Base-by-base conservation (phyloP, 2,329 filamentous ascomycete genomes). In the Colletotrichum melonis region DNA sequence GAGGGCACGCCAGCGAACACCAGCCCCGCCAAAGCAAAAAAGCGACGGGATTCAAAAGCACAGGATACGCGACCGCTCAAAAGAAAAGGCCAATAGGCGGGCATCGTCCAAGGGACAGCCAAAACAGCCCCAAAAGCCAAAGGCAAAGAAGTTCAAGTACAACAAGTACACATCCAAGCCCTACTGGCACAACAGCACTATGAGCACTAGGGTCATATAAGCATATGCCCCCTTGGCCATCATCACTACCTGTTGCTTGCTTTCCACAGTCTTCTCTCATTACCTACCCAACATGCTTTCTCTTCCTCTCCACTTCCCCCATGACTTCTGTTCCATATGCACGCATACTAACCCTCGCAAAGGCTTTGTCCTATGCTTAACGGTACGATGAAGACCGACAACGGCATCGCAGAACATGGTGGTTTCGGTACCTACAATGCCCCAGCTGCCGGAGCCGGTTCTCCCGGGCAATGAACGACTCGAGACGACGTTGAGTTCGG, bases 351-450 rank as follows among this genome's bases (percentile, higher is more conserved):
- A 82, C 78, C 28, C 72, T 72, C 69, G 28, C 74, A 80, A 88
- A 95, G 92, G 82, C 89, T 95, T 78, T 97, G 94, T 81, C 94
- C 94, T 60, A 87, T 97, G 81, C 92, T 97, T 75, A 97, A 97
- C 80, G 94, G 95, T 65, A 94, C 93, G 38, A 93, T 93, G 86
- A 92, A 93, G 76, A 84, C 86, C 52, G 88, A 89, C 76, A 88
- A 88, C 75, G 85, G 85, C 70, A 83, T 84, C n/a, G 84, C 85
- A 49, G 89, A 91, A 74, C 86, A 90, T 74, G 87, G 88, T 67
- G 88, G 89, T 7, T 91, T 91, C 80, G 89, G 89, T 71, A 87
- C 88, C 67, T 89, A 88, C 80, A 84, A 83, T 63, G 84, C 85
- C 22, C 82, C 83, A 7, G 66, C 79, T 11, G 79, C 76, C 32